Conservation (phyloP, 768 basidiomycete genomes). For the Tricholoma furcatifolium region DNA sequence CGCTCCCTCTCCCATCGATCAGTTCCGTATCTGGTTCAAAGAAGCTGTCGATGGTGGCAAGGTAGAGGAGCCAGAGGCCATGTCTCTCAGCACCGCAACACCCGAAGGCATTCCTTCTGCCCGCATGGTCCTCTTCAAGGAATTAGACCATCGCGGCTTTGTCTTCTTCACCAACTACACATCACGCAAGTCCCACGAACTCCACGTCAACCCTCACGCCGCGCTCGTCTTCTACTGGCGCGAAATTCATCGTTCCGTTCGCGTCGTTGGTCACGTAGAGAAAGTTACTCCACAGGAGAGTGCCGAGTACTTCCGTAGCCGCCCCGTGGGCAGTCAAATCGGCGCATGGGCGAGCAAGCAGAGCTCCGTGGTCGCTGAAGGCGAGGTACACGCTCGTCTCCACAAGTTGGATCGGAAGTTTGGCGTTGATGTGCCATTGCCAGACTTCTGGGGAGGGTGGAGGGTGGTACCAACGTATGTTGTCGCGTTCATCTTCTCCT, state of each 20-base stretch:
- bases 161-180: constrained; percentile 97
- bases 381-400: constrained; percentile 61
- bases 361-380: constrained; percentile 75
- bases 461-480: constrained; percentile 86
- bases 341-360: constrained; percentile 96
- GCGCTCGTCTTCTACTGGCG: constrained; percentile 91
- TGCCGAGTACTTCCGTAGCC: constrained; percentile 75
- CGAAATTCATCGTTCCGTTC: constrained; percentile 76
- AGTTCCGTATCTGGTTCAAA: constrained; percentile 88
- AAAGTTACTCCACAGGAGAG: constrained; percentile 71
- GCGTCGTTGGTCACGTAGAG: constrained; percentile 85
- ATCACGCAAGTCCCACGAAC: constrained; percentile 87
- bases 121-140: constrained; percentile 88
- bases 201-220: constrained; percentile 73
- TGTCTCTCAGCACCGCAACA: constrained; percentile 77
- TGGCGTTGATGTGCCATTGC: constrained; percentile 63
- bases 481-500: constrained; percentile 23
- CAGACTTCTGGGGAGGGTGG: constrained; percentile 97
- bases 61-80: constrained; percentile 87
- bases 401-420: constrained; percentile 60
- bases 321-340: constrained; percentile 81
- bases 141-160: constrained; percentile 86
- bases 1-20: constrained; percentile 68
- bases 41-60: constrained; percentile 48
- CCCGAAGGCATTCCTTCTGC: constrained; percentile 77